A percentile compares a stretch with the other conserved stretches of the same genome.
Evolutionary conservation across 768 basidiomycete genomes (phyloP).

Genomic region (Aureoboletus auriporus): DNA sequence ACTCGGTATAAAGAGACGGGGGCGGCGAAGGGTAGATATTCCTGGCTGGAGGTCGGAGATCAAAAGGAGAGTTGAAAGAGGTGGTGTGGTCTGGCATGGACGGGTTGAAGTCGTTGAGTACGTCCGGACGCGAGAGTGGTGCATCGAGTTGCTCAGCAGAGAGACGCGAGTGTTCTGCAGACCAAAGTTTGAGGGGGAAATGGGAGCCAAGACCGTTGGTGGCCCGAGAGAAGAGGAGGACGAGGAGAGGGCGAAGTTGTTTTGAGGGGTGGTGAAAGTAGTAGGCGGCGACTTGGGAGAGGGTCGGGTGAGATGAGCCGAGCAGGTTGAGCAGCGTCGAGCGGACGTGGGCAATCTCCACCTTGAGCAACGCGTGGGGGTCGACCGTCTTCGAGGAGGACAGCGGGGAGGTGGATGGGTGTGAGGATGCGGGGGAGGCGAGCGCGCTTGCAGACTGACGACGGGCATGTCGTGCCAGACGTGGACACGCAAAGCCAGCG

Average conservation of each 20-base stretch:
- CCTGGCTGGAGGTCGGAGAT: slow-evolving; percentile 36
- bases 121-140: slow-evolving; percentile 73
- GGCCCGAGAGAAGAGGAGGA: slow-evolving; percentile 86
- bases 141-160: slow-evolving; percentile 64
- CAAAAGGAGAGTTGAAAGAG: slow-evolving; percentile 60
- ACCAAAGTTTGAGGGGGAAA: slow-evolving; percentile 61
- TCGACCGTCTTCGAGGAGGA: slow-evolving; percentile 36
- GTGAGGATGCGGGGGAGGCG: slow-evolving; percentile 24
- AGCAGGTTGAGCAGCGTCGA: slow-evolving; percentile 71
- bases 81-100: slow-evolving; percentile 74
- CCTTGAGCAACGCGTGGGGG: slow-evolving; percentile 65
- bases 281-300: slow-evolving; percentile 85
- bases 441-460: slow-evolving; percentile 40
- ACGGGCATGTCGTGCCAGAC: slow-evolving; percentile 24
- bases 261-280: slow-evolving; percentile 90
- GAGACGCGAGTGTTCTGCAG: slow-evolving; percentile 55
- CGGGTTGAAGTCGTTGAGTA: slow-evolving; percentile 90
- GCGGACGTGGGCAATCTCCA: slow-evolving; percentile 71
- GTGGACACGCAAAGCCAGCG: neutral
- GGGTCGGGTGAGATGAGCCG: slow-evolving; percentile 83
- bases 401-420: slow-evolving; percentile 12
- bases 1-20: slow-evolving; percentile 14
- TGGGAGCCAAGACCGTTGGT: slow-evolving; percentile 82
- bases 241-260: slow-evolving; percentile 85
- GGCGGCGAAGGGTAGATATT: slow-evolving; percentile 25